These are phyloP conservation scores for Heimioporus retisporus DNA, from an alignment of 1,284 basidiomycete species.

Conservation along the genomic window DNA sequence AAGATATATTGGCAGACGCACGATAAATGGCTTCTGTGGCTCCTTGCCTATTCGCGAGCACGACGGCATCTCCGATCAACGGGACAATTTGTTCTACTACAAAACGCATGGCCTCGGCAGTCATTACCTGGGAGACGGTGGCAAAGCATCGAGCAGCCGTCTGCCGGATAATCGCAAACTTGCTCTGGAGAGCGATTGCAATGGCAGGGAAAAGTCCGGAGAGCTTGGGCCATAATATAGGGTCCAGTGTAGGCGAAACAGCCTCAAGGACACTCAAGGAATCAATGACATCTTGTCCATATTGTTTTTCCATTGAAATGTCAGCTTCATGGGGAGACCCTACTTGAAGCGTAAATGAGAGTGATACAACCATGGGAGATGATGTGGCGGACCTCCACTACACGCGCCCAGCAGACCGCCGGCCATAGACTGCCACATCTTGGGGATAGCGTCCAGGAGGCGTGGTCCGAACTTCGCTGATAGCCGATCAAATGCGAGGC, in stretches of 20 bases:
- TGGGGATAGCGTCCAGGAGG: conserved; percentile 85
- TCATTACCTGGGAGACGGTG: conserved; percentile 89
- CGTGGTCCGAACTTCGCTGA: conserved; percentile 82
- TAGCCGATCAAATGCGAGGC: conserved; percentile 85
- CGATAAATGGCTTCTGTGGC: conserved; percentile 93
- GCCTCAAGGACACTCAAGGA: conserved; percentile 92
- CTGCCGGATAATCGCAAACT: conserved; percentile 91
- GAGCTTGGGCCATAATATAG: conserved; percentile 77
- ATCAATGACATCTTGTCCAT: conserved; percentile 95
- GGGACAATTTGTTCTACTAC: conserved; percentile 92
- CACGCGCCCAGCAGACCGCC: conserved; percentile 82
- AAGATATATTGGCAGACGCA: conserved; percentile 54
- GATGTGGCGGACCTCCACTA: conserved; percentile 59
- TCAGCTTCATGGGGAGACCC: conserved; percentile 69
- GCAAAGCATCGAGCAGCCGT: conserved; percentile 91
- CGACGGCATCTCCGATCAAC: conserved; percentile 83
- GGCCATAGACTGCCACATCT: conserved; percentile 95
- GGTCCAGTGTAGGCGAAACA: conserved; percentile 81
- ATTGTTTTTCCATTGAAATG: conserved; percentile 71
- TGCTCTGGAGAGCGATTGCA: conserved; percentile 82
- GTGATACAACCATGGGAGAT: conserved; percentile 1
- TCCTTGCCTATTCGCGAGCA: conserved; percentile 89
- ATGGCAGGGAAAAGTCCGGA: conserved; percentile 83
- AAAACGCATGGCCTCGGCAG: conserved; percentile 87
- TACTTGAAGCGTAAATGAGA: conserved; percentile 36